Percentiles rank a stretch among this genome's conserved stretches.
Conservation (phyloP, 345 rosid species). For the Carallia pectinifolia region DNA sequence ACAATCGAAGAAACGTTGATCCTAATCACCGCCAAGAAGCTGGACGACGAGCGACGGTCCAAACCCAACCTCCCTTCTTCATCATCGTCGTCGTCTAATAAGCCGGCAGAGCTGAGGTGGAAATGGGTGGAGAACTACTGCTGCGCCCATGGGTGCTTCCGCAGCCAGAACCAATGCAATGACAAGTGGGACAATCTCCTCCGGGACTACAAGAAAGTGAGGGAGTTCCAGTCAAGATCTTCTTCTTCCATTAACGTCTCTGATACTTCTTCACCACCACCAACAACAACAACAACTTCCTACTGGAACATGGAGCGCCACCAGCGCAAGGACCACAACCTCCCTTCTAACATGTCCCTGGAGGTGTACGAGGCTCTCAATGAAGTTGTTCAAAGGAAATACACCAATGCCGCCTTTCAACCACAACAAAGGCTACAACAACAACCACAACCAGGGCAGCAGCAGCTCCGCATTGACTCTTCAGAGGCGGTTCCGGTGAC, state of each 20-base stretch:
- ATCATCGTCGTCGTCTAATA: neutral
- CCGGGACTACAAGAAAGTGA: slow-evolving; percentile 39
- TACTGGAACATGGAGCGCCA: slow-evolving; percentile 37
- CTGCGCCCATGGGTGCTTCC: slow-evolving; percentile 35
- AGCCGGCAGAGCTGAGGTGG: slow-evolving; percentile 32
- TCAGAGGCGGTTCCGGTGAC: slow-evolving; percentile 3
- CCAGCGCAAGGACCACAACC: slow-evolving; percentile 32
- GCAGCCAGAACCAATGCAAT: slow-evolving; percentile 48
- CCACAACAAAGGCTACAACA: neutral
- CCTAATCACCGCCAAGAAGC: slow-evolving; percentile 34
- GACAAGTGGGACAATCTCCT: slow-evolving; percentile 49
- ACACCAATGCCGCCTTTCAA: neutral
- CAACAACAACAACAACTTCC: neutral
- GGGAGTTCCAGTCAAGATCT: slow-evolving; percentile 20
- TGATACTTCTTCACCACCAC: neutral
- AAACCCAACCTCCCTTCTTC: slow-evolving; percentile 9
- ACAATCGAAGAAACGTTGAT: slow-evolving; percentile 36
- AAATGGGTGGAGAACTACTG: slow-evolving; percentile 45
- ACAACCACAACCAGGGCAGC: neutral
- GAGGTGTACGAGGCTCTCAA: slow-evolving; percentile 34
- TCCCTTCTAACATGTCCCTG: slow-evolving; percentile 33
- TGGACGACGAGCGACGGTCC: slow-evolving; percentile 37
- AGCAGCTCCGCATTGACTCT: neutral
- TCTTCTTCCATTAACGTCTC: neutral
- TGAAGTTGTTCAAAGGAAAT: slow-evolving; percentile 32